Conservation (phyloP, 495 filamentous ascomycete species). For the Aspergillus heteromorphus region DNA sequence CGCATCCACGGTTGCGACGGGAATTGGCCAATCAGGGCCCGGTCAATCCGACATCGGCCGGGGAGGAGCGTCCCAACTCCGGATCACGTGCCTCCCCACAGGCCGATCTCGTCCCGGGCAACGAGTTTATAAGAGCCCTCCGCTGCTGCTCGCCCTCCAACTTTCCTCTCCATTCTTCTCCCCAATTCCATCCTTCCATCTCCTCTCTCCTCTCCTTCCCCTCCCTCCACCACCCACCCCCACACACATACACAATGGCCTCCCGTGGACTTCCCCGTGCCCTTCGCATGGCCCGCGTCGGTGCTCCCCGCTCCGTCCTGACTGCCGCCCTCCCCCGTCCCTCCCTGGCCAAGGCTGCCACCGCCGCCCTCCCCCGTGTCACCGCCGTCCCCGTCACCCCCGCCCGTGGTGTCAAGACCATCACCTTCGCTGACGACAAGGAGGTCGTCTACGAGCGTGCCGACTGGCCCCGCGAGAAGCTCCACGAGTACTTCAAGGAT, state of each 20-base stretch:
- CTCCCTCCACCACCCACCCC: slow-evolving; percentile 16
- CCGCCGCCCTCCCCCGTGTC: slow-evolving; percentile 32
- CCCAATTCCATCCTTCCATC: slow-evolving; percentile 18
- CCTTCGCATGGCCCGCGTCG: slow-evolving; percentile 69
- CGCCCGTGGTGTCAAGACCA: slow-evolving; percentile 45
- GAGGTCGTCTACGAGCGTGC: slow-evolving; percentile 95
- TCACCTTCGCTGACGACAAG: slow-evolving; percentile 87
- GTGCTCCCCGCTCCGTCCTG: slow-evolving; percentile 52
- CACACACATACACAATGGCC: slow-evolving; percentile 63
- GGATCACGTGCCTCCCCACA: slow-evolving; percentile 22
- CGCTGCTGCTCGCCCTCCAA: slow-evolving; percentile 5
- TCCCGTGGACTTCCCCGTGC: slow-evolving; percentile 77
- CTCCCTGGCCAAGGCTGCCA: slow-evolving; percentile 33
- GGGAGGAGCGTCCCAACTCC: slow-evolving; percentile 35
- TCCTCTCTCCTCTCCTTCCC: slow-evolving; percentile 19
- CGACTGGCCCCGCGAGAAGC: slow-evolving; percentile 97
- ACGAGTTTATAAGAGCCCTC: slow-evolving; percentile 16
- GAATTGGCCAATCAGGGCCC: slow-evolving; percentile 13
- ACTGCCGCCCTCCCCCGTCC: slow-evolving; percentile 41
- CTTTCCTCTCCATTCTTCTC: slow-evolving; percentile 3
- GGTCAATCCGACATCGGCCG: slow-evolving; percentile 30
- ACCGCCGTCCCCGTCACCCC: slow-evolving; percentile 53
- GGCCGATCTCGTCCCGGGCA: slow-evolving; percentile 11
- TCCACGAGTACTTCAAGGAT: slow-evolving; percentile 99
- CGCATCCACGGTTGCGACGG: background rate